Percentiles rank a stretch among this genome's conserved stretches.
Evolutionary conservation across 345 rosid species (phyloP).

Genomic region (Eucalyptus caleyi): DNA sequence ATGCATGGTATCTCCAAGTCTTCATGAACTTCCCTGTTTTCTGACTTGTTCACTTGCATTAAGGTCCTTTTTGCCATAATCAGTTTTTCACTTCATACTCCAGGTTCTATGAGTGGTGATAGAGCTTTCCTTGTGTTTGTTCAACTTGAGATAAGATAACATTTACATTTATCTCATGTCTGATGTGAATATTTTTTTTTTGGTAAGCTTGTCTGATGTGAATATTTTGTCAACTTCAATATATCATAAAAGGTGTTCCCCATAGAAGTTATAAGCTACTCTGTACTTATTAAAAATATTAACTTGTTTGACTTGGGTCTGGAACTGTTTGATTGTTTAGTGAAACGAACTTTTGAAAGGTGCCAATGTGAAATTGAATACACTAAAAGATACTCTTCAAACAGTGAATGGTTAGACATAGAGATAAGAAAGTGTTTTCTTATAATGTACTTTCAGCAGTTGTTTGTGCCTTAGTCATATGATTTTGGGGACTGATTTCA

Average conservation of each 20-base stretch:
- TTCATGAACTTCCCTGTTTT: not conserved
- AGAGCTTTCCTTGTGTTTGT: not conserved
- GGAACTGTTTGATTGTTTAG: not conserved
- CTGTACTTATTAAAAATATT: not conserved
- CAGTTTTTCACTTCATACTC: not conserved
- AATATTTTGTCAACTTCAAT: not conserved
- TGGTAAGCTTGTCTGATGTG: not conserved
- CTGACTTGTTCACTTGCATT: not conserved
- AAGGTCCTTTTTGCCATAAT: not conserved
- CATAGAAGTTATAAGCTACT: not conserved
- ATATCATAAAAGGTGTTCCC: not conserved
- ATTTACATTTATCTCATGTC: not conserved
- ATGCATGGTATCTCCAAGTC: not conserved
- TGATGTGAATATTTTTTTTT: not conserved
- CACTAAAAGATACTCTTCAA: not conserved
- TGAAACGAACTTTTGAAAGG: not conserved
- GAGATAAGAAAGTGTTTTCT: not conserved
- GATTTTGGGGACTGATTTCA: not conserved
- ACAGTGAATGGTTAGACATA: not conserved
- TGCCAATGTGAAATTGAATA: not conserved
- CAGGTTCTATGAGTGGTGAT: not conserved
- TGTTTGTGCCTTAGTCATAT: not conserved
- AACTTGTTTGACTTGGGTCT: not conserved
- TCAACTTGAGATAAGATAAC: not conserved
- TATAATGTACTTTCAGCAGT: not conserved